phyloP scores from a whole-genome alignment of 805 yeast genomes.

The Lachancea dasiensis region DNA sequence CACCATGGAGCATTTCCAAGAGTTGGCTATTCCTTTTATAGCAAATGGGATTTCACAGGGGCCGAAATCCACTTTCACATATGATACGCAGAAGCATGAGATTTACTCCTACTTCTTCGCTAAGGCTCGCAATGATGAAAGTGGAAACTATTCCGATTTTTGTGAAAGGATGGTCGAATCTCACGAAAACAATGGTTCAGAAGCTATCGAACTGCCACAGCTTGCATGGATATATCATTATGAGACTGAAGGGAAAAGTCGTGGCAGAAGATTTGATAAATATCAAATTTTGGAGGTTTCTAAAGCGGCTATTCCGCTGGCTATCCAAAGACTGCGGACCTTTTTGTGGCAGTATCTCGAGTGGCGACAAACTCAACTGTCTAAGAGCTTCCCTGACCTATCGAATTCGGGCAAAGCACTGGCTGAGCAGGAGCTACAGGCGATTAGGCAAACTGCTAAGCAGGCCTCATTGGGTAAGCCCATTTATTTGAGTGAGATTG shows the following conservation, averaged over 20 bases:
- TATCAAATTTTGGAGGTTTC: slow-evolving; percentile 12
- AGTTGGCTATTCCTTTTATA: slow-evolving; percentile 19
- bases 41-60: slow-evolving; percentile 1
- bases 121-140: slow-evolving; percentile 2
- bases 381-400: neutral
- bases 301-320: slow-evolving; percentile 1
- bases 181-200: slow-evolving; percentile 11
- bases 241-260: slow-evolving; percentile 5
- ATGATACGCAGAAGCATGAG: slow-evolving; percentile 10
- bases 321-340: slow-evolving; percentile 7
- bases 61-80: slow-evolving; percentile 11
- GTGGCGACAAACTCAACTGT: slow-evolving; percentile 9
- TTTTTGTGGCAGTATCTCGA: slow-evolving; percentile 11
- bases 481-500: neutral
- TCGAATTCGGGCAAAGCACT: neutral
- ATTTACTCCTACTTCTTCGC: slow-evolving; percentile 11
- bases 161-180: slow-evolving; percentile 7
- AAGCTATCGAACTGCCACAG: slow-evolving; percentile 16
- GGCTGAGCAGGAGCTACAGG: slow-evolving; percentile 1
- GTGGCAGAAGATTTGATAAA: slow-evolving; percentile 9
- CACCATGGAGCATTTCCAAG: slow-evolving; percentile 10
- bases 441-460: neutral
- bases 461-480: neutral
- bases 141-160: slow-evolving; percentile 1
- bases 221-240: slow-evolving; percentile 19